phyloP scores from a whole-genome alignment of 345 rosid genomes.

The Acer negundo region DNA sequence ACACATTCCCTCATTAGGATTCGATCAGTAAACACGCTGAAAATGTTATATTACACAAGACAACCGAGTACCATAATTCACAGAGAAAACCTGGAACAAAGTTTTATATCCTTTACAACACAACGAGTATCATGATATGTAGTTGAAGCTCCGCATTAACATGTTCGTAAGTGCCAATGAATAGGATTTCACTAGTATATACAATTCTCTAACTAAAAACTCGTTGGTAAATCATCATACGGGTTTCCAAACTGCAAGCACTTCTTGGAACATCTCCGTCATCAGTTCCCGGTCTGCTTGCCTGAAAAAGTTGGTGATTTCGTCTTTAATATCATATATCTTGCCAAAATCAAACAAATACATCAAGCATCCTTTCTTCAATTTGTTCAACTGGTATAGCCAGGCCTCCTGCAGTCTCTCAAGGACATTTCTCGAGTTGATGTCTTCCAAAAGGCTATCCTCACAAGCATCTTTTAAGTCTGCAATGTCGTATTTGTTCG shows the following conservation, averaged over 20 bases:
- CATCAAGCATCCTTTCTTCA: slow-evolving; percentile 83
- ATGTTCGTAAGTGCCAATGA: too few species aligned
- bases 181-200: neutral
- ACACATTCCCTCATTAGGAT: too few species aligned
- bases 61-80: neutral
- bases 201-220: neutral
- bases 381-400: slow-evolving; percentile 79
- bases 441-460: slow-evolving; percentile 88
- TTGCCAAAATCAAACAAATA: slow-evolving; percentile 90
- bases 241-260: slow-evolving; percentile 78
- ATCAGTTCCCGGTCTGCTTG: slow-evolving; percentile 80
- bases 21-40: too few species aligned
- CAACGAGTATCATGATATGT: neutral
- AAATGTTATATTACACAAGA: too few species aligned
- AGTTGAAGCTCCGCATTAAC: neutral
- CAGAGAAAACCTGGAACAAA: neutral
- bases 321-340: slow-evolving; percentile 80
- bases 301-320: slow-evolving; percentile 70
- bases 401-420: slow-evolving; percentile 92
- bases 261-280: slow-evolving; percentile 92
- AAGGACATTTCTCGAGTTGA: slow-evolving; percentile 75
- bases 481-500: slow-evolving; percentile 78
- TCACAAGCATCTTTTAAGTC: slow-evolving; percentile 82
- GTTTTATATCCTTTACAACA: slow-evolving; percentile 12
- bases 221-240: slow-evolving; percentile 34